Percentiles rank a stretch among this genome's conserved stretches.
These are phyloP conservation scores for Setaria viridis DNA, from an alignment of 202 grass and related monocot genomes.

Conservation along the genomic window DNA sequence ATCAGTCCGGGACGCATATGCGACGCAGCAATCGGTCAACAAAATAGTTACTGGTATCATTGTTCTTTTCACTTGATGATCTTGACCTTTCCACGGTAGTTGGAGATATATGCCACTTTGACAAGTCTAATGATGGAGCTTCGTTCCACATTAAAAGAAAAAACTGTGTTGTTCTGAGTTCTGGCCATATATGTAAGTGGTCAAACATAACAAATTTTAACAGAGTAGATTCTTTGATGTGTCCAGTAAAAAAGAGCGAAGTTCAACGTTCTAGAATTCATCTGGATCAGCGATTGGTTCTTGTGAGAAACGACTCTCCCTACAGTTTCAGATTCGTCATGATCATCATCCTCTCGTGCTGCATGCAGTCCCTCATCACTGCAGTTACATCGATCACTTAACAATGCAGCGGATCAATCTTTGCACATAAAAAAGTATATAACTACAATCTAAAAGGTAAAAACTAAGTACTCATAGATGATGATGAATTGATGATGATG, in stretches of 20 bases:
- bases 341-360: not conserved
- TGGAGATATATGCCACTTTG: not conserved
- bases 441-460: not conserved
- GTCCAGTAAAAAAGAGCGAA: not conserved
- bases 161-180: not conserved
- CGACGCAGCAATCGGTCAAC: not conserved
- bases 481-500: not conserved
- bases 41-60: not conserved
- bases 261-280: not conserved
- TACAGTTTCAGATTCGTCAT: not conserved
- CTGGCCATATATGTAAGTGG: not conserved
- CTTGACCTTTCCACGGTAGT: not conserved
- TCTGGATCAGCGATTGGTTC: not conserved
- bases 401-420: conserved; percentile 13
- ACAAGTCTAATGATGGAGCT: not conserved
- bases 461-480: not conserved
- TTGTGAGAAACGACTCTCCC: not conserved
- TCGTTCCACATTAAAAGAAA: not conserved
- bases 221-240: not conserved
- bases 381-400: not conserved
- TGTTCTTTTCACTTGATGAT: not conserved
- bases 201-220: not conserved
- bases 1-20: too few species aligned
- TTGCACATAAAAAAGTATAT: not conserved
- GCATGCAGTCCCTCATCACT: not conserved